Evolutionary conservation across 73 alveolate genomes (phyloP), one percentile per base, ranked within the genome.

Genomic region (Effrenium voratum): DNA sequence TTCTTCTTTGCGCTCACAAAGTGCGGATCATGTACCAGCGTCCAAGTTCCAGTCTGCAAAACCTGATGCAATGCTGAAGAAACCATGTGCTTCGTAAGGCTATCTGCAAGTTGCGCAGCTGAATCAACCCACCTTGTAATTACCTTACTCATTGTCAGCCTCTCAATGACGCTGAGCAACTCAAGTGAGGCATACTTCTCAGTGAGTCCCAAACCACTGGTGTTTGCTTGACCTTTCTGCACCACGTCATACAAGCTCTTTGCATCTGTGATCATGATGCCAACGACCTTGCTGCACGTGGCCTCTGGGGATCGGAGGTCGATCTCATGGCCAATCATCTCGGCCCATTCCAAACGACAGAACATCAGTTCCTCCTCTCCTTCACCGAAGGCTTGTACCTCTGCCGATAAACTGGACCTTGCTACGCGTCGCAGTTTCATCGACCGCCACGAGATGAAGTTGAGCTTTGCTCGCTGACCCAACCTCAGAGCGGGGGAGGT

Each of bases 291-390:
- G 28, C 30, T 8, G 36, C 26, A 46, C 24, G 46, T 28, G 24
- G 6, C 44, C 22, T 28, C 36, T 19, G 81, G 81, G 36, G 26
- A 4, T 22, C 34, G 81, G 44, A 34, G 36, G 34, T 70, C 81
- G 13, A 70, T 4, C 30, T 32, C 22, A 6, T 19, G 6, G 15
- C 81, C 81, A 32, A 28, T 8, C 81, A 70, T 70, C 22, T 70
- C 81, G 36, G 44, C 36, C 81, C 81, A 70, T 22, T 70, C 47
- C 30, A 70, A 46, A 8, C 81, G 26, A 36, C 81, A 70, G 34
- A 70, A 70, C 81, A 70, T 70, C n/a, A 70, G 46, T 22, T 70
- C 81, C 46, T 70, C 81, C 34, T 70, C 81, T 19, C 81, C 81
- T 70, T 70, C 81, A 6, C 81, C 46, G 22, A 70, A 70, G 81